phyloP scores from a whole-genome alignment of 2,329 filamentous ascomycete genomes.

The Emmonsiellopsis sp. region DNA sequence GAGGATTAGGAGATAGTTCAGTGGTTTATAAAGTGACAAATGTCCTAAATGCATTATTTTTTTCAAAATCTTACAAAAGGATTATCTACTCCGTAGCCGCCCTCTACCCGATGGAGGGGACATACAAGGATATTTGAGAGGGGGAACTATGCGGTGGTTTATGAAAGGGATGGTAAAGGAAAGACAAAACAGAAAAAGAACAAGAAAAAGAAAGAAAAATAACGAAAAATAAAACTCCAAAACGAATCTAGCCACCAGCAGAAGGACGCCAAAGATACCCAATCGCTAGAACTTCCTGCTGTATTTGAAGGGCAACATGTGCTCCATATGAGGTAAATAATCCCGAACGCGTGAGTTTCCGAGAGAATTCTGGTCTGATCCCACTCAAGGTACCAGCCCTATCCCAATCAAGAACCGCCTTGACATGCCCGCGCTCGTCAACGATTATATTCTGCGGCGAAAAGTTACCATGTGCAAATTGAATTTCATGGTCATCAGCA shows the following conservation, averaged over 20 bases:
- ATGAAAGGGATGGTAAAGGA: too few relatives aligned
- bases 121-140: too few relatives aligned
- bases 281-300: not conserved
- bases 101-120: too few relatives aligned
- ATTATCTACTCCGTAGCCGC: too few relatives aligned
- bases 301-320: not conserved
- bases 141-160: too few relatives aligned
- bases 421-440: constrained; percentile 7
- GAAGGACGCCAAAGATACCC: not conserved
- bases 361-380: not conserved
- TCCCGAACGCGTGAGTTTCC: not conserved
- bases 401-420: constrained; percentile 12
- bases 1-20: too few relatives aligned
- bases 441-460: constrained; percentile 12
- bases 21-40: too few relatives aligned
- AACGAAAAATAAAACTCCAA: too few relatives aligned
- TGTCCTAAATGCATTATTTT: too few relatives aligned
- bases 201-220: too few relatives aligned
- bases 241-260: not conserved
- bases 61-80: too few relatives aligned
- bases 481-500: constrained; percentile 4
- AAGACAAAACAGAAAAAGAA: too few relatives aligned
- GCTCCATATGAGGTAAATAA: not conserved
- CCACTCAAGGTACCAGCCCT: constrained; percentile 8
- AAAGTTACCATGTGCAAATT: constrained; percentile 13